Conservation (phyloP, 176 grass and related monocot genomes). For the Carex myosuroides region DNA sequence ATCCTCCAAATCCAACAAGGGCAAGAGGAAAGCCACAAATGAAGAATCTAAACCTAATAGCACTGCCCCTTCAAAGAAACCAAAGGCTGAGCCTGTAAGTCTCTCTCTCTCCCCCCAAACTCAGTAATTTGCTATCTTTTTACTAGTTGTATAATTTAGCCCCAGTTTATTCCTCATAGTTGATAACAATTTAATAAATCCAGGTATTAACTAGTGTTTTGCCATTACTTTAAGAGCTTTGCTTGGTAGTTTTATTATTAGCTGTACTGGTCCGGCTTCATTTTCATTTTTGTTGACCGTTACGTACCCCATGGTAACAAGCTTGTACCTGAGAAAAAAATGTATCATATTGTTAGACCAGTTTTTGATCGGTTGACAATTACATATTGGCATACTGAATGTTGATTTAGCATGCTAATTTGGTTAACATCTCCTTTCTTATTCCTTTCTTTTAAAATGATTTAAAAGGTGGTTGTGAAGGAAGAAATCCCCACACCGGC, state of each 20-base stretch:
- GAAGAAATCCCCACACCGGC: slow-evolving; percentile 39
- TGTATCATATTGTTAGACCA: background rate
- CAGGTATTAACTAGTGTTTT: background rate
- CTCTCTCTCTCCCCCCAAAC: background rate
- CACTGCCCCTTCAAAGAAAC: slow-evolving; percentile 59
- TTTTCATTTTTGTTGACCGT: background rate
- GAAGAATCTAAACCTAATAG: slow-evolving; percentile 62
- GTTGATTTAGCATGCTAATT: background rate
- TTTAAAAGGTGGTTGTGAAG: slow-evolving; percentile 5
- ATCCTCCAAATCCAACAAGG: slow-evolving; percentile 69
- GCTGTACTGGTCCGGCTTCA: no score
- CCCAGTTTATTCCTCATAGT: background rate
- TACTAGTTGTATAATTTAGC: background rate
- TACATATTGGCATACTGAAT: background rate
- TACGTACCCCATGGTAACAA: background rate
- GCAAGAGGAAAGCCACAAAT: slow-evolving; percentile 70
- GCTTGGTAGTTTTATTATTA: background rate
- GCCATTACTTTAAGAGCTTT: background rate
- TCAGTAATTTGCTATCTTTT: background rate
- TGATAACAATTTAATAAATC: background rate
- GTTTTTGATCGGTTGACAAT: background rate
- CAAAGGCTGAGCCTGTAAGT: slow-evolving; percentile 77
- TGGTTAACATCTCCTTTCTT: background rate
- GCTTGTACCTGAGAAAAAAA: background rate
- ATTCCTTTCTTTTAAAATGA: slow-evolving; percentile 8